These are phyloP conservation scores for Camelina laxa DNA, from an alignment of 345 rosid species.

Conservation along the genomic window DNA sequence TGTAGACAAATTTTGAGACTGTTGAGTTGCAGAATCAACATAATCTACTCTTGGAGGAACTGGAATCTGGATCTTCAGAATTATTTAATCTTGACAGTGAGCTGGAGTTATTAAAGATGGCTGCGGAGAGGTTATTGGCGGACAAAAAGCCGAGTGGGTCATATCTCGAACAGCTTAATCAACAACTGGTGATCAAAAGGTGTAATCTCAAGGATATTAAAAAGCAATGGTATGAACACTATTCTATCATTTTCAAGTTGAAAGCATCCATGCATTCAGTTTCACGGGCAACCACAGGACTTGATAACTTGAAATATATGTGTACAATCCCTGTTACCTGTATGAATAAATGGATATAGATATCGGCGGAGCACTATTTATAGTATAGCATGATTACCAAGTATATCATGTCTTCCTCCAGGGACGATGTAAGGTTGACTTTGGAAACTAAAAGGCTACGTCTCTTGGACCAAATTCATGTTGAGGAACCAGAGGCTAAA, in stretches of 20 bases:
- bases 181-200: conserved; percentile 52
- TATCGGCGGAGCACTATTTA: neutral
- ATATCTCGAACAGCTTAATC: conserved; percentile 57
- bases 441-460: conserved; percentile 63
- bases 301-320: conserved; percentile 16
- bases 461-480: conserved; percentile 62
- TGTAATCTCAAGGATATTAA: conserved; percentile 50
- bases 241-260: conserved; percentile 14
- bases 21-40: conserved; percentile 47
- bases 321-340: neutral
- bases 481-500: conserved; percentile 55
- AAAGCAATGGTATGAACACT: conserved; percentile 56
- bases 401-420: conserved; percentile 39
- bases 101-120: conserved; percentile 57
- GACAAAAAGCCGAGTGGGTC: conserved; percentile 52
- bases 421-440: conserved; percentile 58
- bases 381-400: neutral
- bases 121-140: conserved; percentile 61
- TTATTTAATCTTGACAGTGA: conserved; percentile 56
- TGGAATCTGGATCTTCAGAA: conserved; percentile 50
- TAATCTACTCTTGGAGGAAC: conserved; percentile 47
- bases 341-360: neutral
- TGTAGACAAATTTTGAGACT: conserved; percentile 46
- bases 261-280: conserved; percentile 12
- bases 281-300: conserved; percentile 22